Evolutionary conservation across 129 eudicot genomes (phyloP).

Genomic region (Smallanthus sonchifolius): DNA sequence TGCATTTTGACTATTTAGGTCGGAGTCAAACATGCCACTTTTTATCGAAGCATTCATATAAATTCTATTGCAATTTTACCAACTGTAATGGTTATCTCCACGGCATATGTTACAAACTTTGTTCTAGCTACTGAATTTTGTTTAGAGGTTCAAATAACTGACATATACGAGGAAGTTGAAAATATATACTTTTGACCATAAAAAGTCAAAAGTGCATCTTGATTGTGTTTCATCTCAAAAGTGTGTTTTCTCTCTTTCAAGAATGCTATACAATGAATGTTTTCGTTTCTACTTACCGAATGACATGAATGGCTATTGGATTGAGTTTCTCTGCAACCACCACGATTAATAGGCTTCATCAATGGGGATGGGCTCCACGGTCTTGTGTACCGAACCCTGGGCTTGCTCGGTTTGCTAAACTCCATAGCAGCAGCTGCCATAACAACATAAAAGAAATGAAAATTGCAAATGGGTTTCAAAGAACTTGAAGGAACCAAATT

Average conservation of each 20-base stretch:
- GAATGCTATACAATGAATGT: background rate
- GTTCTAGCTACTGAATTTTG: background rate
- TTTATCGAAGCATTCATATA: background rate
- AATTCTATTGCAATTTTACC: background rate
- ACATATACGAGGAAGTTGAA: background rate
- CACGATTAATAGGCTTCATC: conserved; percentile 46
- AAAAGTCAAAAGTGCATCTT: conserved; percentile 21
- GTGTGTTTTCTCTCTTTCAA: background rate
- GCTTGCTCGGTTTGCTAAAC: conserved; percentile 71
- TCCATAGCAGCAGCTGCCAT: conserved; percentile 55
- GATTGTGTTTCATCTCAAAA: background rate
- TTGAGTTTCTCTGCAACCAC: conserved; percentile 44
- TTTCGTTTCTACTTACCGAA: conserved; percentile 45
- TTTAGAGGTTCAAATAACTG: background rate
- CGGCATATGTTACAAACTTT: background rate
- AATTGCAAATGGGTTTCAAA: background rate
- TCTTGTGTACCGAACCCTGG: conserved; percentile 64
- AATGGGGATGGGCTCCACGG: conserved; percentile 63
- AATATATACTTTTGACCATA: conserved; percentile 1
- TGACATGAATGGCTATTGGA: conserved; percentile 34
- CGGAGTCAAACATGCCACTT: conserved; percentile 11
- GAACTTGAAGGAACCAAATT: background rate
- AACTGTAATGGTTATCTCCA: background rate
- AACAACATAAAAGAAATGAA: background rate
- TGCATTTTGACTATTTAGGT: conserved; percentile 13